phyloP scores from a whole-genome alignment of 805 yeast genomes.

The Ogataea wickerhamii region DNA sequence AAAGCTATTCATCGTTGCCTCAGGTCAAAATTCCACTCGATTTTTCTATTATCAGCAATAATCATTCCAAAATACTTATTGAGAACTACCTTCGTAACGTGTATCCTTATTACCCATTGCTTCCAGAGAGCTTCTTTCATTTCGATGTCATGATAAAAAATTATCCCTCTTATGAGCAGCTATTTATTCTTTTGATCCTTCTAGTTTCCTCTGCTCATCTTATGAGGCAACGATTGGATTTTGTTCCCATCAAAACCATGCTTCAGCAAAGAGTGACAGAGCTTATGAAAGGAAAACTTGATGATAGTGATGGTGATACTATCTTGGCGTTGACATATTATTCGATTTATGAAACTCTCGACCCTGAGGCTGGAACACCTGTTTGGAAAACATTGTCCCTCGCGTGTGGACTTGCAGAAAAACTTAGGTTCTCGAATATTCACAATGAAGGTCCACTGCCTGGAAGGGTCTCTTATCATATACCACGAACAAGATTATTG shows the following conservation, averaged over 20 bases:
- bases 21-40: constrained; percentile 11
- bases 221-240: constrained; percentile 15
- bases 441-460: constrained; percentile 5
- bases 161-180: constrained; percentile 13
- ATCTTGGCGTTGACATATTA: constrained; percentile 12
- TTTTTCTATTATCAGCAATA: constrained; percentile 12
- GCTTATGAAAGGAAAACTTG: constrained; percentile 8
- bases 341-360: constrained; percentile 16
- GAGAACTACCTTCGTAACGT: constrained; percentile 17
- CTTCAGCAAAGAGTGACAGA: constrained; percentile 16
- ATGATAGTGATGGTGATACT: constrained; percentile 17
- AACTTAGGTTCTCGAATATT: constrained; percentile 11
- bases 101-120: constrained; percentile 17
- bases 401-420: constrained; percentile 18
- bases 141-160: constrained; percentile 16
- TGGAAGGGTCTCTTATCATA: constrained; percentile 9
- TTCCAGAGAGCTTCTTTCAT: constrained; percentile 18
- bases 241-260: constrained; percentile 17
- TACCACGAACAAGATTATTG: constrained; percentile 9
- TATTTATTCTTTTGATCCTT: constrained; percentile 15
- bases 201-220: constrained; percentile 21
- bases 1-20: neutral
- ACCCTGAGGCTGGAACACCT: constrained; percentile 16
- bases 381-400: constrained; percentile 16
- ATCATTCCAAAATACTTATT: constrained; percentile 15